These are phyloP conservation scores for Grosmannia clavigera DNA, from an alignment of 2,329 filamentous ascomycete genomes.

Conservation along the genomic window DNA sequence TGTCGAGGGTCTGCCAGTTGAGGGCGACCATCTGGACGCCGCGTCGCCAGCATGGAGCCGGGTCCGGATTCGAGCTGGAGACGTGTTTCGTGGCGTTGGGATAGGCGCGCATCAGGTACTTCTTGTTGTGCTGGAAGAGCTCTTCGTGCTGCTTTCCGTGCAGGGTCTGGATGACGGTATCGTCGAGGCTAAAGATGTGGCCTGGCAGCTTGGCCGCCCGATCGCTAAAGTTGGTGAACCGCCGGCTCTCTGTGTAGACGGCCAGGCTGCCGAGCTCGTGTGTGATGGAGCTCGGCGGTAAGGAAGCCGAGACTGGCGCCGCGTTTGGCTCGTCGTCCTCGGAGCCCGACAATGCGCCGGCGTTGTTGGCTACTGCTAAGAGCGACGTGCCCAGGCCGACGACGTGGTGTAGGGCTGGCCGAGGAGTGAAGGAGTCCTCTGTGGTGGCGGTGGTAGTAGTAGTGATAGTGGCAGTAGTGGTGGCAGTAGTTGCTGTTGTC, in stretches of 20 bases:
- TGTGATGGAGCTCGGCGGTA: conserved; percentile 39
- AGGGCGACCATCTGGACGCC: conserved; percentile 96
- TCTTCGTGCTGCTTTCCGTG: conserved; percentile 52
- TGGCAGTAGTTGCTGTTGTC: not conserved
- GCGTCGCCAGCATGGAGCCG: conserved; percentile 78
- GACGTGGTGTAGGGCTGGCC: not conserved
- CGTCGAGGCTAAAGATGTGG: conserved; percentile 80
- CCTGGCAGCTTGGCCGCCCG: conserved; percentile 45
- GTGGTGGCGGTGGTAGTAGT: too few relatives aligned
- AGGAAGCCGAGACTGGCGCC: not conserved
- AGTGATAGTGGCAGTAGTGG: not conserved
- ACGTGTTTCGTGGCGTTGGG: conserved; percentile 61
- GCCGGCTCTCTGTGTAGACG: conserved; percentile 77
- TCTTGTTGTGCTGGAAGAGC: conserved; percentile 78
- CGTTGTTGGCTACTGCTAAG: conserved; percentile 14
- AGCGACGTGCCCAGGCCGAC: conserved; percentile 16
- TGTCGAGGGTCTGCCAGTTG: conserved; percentile 93
- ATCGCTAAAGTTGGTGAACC: conserved; percentile 61
- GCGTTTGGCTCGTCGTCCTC: conserved; percentile 27
- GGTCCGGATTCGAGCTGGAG: conserved; percentile 89
- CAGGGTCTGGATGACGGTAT: conserved; percentile 56
- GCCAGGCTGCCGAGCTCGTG: conserved; percentile 61
- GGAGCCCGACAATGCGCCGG: conserved; percentile 11
- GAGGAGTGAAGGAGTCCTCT: not conserved
- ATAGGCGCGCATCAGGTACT: conserved; percentile 84